These are phyloP conservation scores for Aspergillus sergii DNA, from an alignment of 2,329 filamentous ascomycete genomes.

Conservation along the genomic window DNA sequence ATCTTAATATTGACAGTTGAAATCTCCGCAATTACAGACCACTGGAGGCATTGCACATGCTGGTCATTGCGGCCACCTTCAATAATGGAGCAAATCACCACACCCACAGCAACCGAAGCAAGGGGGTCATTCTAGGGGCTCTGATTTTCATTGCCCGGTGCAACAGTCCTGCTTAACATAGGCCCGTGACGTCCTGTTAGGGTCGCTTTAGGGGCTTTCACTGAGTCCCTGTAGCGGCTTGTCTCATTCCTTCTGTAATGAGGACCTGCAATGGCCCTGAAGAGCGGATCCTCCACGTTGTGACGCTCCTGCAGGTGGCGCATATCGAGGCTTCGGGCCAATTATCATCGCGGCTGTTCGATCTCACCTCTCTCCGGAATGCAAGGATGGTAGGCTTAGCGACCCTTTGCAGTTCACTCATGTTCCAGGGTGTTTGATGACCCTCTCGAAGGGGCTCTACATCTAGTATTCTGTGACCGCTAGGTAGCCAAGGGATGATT, in stretches of 20 bases:
- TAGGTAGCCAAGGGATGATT: slow-evolving; percentile 35
- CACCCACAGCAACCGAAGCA: slow-evolving; percentile 29
- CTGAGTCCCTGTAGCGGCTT: slow-evolving; percentile 22
- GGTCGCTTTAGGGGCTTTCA: slow-evolving; percentile 19
- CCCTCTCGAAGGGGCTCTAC: slow-evolving; percentile 31
- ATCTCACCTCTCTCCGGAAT: slow-evolving; percentile 38
- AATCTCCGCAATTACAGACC: slow-evolving; percentile 15
- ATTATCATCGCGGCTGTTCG: slow-evolving; percentile 22
- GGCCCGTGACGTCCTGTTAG: slow-evolving; percentile 23
- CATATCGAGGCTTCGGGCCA: slow-evolving; percentile 26
- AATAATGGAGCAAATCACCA: slow-evolving; percentile 24
- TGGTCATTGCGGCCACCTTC: slow-evolving; percentile 20
- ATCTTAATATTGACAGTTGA: slow-evolving; percentile 10
- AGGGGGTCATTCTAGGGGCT: slow-evolving; percentile 30
- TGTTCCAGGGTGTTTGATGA: slow-evolving; percentile 31
- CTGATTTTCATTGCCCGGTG: slow-evolving; percentile 29
- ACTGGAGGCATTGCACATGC: slow-evolving; percentile 22
- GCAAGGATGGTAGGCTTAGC: slow-evolving; percentile 38
- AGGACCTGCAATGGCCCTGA: slow-evolving; percentile 28
- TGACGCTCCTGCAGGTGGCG: slow-evolving; percentile 30
- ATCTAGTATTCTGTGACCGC: slow-evolving; percentile 22
- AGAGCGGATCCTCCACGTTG: slow-evolving; percentile 37
- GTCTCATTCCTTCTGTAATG: slow-evolving; percentile 38
- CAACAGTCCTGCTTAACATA: slow-evolving; percentile 21
- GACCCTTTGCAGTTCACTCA: slow-evolving; percentile 23